phyloP scores from a whole-genome alignment of 495 filamentous ascomycete genomes.

The Chaetomium cochliodes region DNA sequence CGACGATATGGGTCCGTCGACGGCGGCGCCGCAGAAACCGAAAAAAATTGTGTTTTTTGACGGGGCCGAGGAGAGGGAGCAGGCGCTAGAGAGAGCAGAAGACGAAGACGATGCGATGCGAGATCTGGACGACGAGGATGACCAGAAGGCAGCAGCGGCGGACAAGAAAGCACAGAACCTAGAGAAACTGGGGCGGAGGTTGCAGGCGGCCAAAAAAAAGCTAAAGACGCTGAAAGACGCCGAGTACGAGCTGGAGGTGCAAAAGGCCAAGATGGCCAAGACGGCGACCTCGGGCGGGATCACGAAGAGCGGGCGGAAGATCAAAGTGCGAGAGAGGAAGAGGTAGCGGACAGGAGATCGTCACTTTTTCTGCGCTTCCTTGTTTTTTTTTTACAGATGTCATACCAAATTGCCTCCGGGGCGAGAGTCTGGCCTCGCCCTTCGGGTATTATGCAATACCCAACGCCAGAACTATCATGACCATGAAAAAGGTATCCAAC shows the following conservation, averaged over 20 bases:
- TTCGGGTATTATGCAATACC: constrained; percentile 17
- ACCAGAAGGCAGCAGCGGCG: constrained; percentile 49
- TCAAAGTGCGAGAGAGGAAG: constrained; percentile 81
- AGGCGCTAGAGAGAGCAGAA: constrained; percentile 42
- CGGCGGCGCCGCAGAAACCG: constrained; percentile 23
- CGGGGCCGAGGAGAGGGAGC: constrained; percentile 36
- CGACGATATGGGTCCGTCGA: constrained; percentile 18
- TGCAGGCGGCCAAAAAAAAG: constrained; percentile 66
- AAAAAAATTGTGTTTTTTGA: constrained; percentile 51
- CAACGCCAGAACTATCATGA: constrained; percentile 21
- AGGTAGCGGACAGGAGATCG: constrained; percentile 46
- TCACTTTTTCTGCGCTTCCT: constrained; percentile 8
- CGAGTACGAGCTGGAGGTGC: constrained; percentile 73
- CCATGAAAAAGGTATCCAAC: constrained; percentile 17
- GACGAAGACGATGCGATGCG: constrained; percentile 39
- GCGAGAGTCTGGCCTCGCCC: constrained; percentile 26
- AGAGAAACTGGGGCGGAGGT: constrained; percentile 44
- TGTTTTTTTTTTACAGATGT: constrained; percentile 16
- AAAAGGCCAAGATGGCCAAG: constrained; percentile 65
- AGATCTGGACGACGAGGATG: constrained; percentile 30
- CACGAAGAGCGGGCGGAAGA: constrained; percentile 78
- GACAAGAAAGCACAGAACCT: constrained; percentile 49
- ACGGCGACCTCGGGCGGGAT: constrained; percentile 66
- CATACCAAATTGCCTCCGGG: constrained; percentile 19
- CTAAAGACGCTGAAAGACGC: constrained; percentile 68